Conservation (phyloP, 495 filamentous ascomycete species). For the Pyrenopolyporus hunteri region DNA sequence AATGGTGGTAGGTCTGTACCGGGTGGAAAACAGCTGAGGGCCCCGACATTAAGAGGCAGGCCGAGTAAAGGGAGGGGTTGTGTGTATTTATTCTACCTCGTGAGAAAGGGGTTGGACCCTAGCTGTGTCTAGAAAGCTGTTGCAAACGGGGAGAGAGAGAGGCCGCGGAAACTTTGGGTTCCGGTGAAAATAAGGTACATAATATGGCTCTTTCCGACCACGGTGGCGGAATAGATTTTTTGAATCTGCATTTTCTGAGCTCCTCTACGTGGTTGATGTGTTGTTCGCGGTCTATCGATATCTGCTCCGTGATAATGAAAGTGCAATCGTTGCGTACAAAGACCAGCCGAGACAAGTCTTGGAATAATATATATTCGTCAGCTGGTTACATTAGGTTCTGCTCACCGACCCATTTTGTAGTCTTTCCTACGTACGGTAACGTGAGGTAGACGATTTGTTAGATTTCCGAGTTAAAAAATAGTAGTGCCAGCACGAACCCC, state of each 20-base stretch:
- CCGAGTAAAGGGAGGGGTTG: slow-evolving; percentile 15
- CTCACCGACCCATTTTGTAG: background rate
- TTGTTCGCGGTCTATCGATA: no score
- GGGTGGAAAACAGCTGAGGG: slow-evolving; percentile 1
- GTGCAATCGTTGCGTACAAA: background rate
- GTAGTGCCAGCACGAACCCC: no score
- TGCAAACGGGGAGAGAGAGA: slow-evolving; percentile 14
- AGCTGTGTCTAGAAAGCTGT: slow-evolving; percentile 9
- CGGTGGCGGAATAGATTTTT: slow-evolving; percentile 1
- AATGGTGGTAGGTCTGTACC: slow-evolving; percentile 21
- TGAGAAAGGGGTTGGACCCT: slow-evolving; percentile 3
- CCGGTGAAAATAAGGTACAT: slow-evolving; percentile 40
- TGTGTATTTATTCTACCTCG: slow-evolving; percentile 25
- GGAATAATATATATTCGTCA: background rate
- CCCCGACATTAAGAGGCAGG: slow-evolving; percentile 34
- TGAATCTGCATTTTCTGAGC: slow-evolving; percentile 7
- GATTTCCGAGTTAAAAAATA: no score
- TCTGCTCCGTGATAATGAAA: background rate
- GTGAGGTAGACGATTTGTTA: no score
- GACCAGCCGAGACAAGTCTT: background rate
- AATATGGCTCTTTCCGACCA: slow-evolving; percentile 36
- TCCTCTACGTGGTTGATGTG: slow-evolving; percentile 4
- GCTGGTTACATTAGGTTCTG: background rate
- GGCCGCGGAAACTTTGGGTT: slow-evolving; percentile 14
- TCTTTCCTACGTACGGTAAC: background rate